Percentiles rank a stretch among this genome's conserved stretches.
Evolutionary conservation across 208 protist genomes (phyloP).

Genomic region (Phytomonas sp.): DNA sequence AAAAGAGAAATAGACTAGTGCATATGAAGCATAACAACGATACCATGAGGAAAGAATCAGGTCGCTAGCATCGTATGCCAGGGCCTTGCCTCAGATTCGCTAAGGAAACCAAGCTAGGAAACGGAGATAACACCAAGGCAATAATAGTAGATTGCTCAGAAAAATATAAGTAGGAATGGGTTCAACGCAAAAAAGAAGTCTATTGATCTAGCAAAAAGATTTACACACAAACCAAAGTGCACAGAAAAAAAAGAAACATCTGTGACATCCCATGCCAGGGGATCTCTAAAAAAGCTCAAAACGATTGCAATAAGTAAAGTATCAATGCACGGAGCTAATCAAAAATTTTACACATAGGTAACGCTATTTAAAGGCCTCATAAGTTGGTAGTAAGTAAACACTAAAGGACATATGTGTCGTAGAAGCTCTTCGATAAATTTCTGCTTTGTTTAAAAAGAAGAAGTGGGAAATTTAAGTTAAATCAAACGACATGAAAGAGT

Average conservation of each 20-base stretch:
- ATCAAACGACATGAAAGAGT: background rate
- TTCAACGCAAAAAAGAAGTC: background rate
- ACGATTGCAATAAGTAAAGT: background rate
- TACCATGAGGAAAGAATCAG: background rate
- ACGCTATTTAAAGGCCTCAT: background rate
- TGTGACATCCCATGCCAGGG: background rate
- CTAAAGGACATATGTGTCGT: background rate
- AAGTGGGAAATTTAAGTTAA: background rate
- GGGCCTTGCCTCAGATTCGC: background rate
- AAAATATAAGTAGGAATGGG: background rate
- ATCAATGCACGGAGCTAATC: background rate
- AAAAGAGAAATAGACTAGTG: background rate
- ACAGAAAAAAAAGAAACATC: background rate
- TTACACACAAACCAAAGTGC: background rate
- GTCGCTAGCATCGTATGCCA: background rate
- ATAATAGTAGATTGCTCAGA: background rate
- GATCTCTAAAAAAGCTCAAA: background rate
- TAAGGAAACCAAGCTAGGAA: background rate
- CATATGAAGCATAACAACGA: background rate
- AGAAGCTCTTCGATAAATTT: background rate
- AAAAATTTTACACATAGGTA: background rate
- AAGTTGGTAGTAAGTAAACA: background rate
- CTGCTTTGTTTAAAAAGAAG: background rate
- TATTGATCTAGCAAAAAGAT: background rate
- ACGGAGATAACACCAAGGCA: background rate